Base-by-base conservation (phyloP, 345 rosid species). In the Durio zibethinus region DNA sequence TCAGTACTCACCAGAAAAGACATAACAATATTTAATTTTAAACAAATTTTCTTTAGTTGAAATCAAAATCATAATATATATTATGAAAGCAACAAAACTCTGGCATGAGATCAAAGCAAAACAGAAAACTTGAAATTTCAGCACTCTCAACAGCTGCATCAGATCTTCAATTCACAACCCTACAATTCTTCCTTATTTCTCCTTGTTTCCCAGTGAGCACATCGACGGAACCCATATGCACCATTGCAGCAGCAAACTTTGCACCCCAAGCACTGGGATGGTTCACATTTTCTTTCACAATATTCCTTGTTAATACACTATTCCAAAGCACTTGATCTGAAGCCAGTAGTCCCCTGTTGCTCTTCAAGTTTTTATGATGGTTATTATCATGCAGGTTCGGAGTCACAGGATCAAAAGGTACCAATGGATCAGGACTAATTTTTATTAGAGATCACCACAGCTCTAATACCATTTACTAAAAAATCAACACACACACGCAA, bases 261-360 rank as follows among this genome's bases (percentile, higher is more conserved):
- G 23, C 2, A 29, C 76, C 69, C 76, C 76, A 77, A 15, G 64
- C 7, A 0, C 29, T 38, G 0, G 48, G 53, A 25, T 67, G 54
- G 8, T 60, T 77, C 18, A 48, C 79, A 27, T 77, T 81, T 87
- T 6, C 90, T 91, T 76, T 84, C 85, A 18, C 82, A 61, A 69
- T 0, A 21, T 27, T 45, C 57, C 57, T 48, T 23, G 74, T 70
- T 50, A 27, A 5, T 23, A 15, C 14, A 20, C 40, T 47, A 18
- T 27, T 27, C 59, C 56, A 48, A 5, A 70, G 59, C 36, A 10
- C 40, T 31, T 70, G 74, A 70, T 70, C 74, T 29, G 74, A 45
- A 21, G 59, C 59, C 74, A 70, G 4, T 20, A 70, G n/a, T 38
- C 74, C 74, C 57, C 16, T 45, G 20, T 18, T 25, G 23, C n/a